Evolutionary conservation across 352 stramenopile species (phyloP).

Genomic region (Globisporangium solare): DNA sequence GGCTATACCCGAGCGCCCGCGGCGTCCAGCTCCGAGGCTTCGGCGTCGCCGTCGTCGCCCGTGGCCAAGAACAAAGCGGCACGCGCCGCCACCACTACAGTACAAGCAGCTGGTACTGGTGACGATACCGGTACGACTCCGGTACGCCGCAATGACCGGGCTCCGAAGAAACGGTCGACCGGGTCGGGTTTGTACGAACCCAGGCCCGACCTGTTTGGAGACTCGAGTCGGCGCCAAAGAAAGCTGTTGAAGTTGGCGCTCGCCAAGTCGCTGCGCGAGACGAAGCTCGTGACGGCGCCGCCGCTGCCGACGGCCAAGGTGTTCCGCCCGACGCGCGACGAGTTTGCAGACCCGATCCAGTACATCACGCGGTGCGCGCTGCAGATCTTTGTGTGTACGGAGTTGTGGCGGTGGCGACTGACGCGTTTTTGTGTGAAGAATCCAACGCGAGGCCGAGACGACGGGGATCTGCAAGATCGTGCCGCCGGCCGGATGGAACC

Average conservation of each 20-base stretch:
- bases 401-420: not conserved
- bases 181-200: constrained; percentile 10
- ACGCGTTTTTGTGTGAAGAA: constrained; percentile 25
- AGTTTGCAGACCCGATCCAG: constrained; percentile 85
- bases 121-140: constrained; percentile 5
- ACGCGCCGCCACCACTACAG: not conserved
- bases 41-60: not conserved
- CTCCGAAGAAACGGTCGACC: constrained; percentile 32
- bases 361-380: constrained; percentile 78
- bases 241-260: constrained; percentile 70
- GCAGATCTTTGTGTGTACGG: not conserved
- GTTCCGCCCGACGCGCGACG: constrained; percentile 80
- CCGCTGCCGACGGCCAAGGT: constrained; percentile 36
- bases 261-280: constrained; percentile 48
- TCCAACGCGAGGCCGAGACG: constrained; percentile 46
- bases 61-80: not conserved
- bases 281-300: constrained; percentile 25
- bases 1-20: too few relatives aligned
- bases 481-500: constrained; percentile 92
- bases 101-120: not conserved
- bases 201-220: constrained; percentile 6
- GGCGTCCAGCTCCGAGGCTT: not conserved
- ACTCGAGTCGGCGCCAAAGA: constrained; percentile 20
- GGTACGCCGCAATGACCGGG: constrained; percentile 18
- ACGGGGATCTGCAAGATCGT: constrained; percentile 98